Percentiles rank a stretch among this genome's conserved stretches.
Conservation (phyloP, 176 grass and related monocot genomes). For the Rhynchospora breviuscula region DNA sequence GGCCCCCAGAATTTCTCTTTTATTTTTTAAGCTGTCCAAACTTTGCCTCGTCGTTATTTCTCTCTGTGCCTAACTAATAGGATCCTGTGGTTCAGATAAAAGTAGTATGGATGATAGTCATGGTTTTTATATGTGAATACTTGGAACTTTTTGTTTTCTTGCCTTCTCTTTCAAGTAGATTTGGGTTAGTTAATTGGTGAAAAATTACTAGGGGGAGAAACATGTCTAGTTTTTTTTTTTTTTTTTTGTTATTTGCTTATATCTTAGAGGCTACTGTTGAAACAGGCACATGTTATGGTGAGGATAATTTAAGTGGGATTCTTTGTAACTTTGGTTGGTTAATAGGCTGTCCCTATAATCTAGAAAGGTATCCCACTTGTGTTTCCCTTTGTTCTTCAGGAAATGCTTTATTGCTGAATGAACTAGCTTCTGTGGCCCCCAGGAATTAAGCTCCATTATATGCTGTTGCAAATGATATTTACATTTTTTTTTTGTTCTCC, state of each 20-base stretch:
- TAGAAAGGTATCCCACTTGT: background rate
- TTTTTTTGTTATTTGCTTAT: background rate
- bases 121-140: background rate
- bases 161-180: background rate
- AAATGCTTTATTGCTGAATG: background rate
- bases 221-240: background rate
- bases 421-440: background rate
- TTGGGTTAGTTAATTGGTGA: background rate
- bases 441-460: slow-evolving; percentile 6
- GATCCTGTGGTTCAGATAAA: background rate
- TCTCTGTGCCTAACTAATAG: background rate
- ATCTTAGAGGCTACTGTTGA: background rate
- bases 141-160: background rate
- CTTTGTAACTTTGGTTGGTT: background rate
- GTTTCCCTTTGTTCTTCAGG: slow-evolving; percentile 9
- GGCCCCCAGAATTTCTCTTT: background rate
- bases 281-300: background rate
- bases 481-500: background rate
- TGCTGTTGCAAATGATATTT: background rate
- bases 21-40: background rate
- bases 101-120: background rate
- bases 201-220: background rate
- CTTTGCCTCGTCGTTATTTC: background rate
- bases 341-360: background rate
- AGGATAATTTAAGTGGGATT: slow-evolving; percentile 14